A percentile compares a stretch with the other conserved stretches of the same genome.
These are phyloP conservation scores for Uromyces viciae-fabae DNA, from an alignment of 1,284 basidiomycete species.

Conservation along the genomic window DNA sequence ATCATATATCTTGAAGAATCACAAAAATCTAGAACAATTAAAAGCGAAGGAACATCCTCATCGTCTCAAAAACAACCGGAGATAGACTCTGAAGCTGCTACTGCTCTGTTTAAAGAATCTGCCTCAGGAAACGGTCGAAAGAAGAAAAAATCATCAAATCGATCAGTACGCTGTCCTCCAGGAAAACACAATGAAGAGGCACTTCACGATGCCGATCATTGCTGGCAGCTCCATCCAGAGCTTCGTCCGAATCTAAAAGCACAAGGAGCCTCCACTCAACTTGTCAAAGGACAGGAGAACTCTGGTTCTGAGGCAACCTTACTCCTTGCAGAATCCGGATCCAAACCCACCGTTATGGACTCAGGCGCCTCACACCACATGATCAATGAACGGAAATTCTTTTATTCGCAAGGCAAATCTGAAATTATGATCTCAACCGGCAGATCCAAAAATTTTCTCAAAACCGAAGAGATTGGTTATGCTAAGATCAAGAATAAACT, in stretches of 20 bases:
- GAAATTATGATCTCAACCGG: background rate
- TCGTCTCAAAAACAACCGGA: background rate
- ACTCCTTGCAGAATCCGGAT: background rate
- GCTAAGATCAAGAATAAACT: background rate
- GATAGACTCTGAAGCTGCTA: background rate
- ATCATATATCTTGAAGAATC: background rate
- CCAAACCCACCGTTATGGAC: background rate
- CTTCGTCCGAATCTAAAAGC: background rate
- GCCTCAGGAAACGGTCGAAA: background rate
- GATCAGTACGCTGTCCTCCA: background rate
- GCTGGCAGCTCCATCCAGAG: background rate
- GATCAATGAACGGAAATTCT: background rate
- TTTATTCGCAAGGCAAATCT: background rate
- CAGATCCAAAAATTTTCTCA: background rate
- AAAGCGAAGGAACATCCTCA: too few species aligned
- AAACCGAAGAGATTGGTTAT: background rate
- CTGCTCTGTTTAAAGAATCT: background rate
- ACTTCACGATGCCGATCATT: too few species aligned
- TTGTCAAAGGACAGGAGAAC: background rate
- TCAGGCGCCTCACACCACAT: background rate
- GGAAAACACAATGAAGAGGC: background rate
- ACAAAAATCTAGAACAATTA: background rate
- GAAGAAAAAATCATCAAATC: background rate
- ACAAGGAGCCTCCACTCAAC: background rate
- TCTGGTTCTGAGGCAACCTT: background rate